Evolutionary conservation across 208 protist species (phyloP), one percentile per base, ranked within the genome.

Genomic region (Histomonas meleagridis): DNA sequence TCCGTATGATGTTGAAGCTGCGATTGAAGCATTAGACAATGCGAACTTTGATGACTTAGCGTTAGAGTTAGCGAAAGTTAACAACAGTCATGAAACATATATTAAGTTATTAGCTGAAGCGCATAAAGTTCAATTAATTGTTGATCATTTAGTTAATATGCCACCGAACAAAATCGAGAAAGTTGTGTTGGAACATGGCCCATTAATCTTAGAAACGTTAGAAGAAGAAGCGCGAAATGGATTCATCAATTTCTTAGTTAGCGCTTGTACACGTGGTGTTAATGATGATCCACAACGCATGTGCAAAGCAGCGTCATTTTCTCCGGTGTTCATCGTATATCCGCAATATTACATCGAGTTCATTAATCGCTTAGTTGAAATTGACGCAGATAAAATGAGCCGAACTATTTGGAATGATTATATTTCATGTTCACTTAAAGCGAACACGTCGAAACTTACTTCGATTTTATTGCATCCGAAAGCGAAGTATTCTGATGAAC

Each of bases 1-100:
- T 14, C 14, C 57, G 0, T 92, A 65, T 43, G 92, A 92, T 69
- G 43, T 92, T 18, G 92, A 92, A 35, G 55, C 86, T 69, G 92
- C 92, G 2, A 92, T 92, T 23, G 38, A 91, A 49, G 72, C 90
- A 16, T 69, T 86, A 35, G 69, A n/a, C 10, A 62, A 86, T 32
- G 43, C 76, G 0, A 55, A 55, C 12, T 92, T 62, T 35, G 10
- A 51, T 23, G 51, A 91, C 21, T 60, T 78, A 55, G 92, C 92
- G 3, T n/a, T 62, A n/a, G 43, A 92, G 69, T 38, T 92, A 18
- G 76, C 92, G 0, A 49, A 76, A 3, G 38, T 62, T 1, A 81
- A 62, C 46, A 26, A 26, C 3, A n/a, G 16, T 1, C 62, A 76
- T 32, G 40, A 91, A 0, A 62, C 92, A 53, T 60, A 62, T 43